phyloP scores from a whole-genome alignment of 139 green algal species.

The Zygnema circumcarinatum region DNA sequence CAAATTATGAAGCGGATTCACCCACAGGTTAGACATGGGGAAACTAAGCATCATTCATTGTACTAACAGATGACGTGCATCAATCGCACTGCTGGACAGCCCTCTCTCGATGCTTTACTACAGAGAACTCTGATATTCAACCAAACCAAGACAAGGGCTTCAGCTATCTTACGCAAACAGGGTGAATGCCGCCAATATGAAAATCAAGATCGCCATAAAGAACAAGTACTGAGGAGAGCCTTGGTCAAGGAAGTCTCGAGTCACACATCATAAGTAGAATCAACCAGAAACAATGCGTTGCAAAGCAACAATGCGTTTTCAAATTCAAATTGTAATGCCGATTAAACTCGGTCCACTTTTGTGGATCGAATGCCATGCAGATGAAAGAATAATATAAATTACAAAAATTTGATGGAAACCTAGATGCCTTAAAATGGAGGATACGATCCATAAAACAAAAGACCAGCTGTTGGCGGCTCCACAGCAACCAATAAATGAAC shows the following conservation, averaged over 20 bases:
- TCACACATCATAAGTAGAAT: background rate
- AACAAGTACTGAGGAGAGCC: constrained; percentile 18
- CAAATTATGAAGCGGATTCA: background rate
- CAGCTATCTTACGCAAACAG: constrained; percentile 26
- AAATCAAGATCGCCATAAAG: constrained; percentile 15
- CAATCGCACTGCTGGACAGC: background rate
- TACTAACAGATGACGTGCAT: background rate
- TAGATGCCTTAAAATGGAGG: background rate
- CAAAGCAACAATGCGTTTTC: background rate
- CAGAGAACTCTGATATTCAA: too few species aligned
- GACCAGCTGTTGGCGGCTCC: constrained; percentile 18
- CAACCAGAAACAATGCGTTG: background rate
- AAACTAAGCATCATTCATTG: background rate
- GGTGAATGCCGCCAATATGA: constrained; percentile 14
- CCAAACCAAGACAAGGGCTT: background rate
- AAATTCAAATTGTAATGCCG: background rate
- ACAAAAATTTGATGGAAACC: background rate
- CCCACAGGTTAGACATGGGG: background rate
- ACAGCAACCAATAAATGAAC: constrained; percentile 1
- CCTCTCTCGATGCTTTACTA: background rate
- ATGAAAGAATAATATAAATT: background rate
- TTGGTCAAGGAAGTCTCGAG: background rate
- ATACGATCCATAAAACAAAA: background rate
- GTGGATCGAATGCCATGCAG: background rate
- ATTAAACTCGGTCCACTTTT: background rate